Evolutionary conservation across 2,329 filamentous ascomycete genomes (phyloP), one percentile per base, ranked within the genome.

Genomic region (Corniculantispora saksenae): DNA sequence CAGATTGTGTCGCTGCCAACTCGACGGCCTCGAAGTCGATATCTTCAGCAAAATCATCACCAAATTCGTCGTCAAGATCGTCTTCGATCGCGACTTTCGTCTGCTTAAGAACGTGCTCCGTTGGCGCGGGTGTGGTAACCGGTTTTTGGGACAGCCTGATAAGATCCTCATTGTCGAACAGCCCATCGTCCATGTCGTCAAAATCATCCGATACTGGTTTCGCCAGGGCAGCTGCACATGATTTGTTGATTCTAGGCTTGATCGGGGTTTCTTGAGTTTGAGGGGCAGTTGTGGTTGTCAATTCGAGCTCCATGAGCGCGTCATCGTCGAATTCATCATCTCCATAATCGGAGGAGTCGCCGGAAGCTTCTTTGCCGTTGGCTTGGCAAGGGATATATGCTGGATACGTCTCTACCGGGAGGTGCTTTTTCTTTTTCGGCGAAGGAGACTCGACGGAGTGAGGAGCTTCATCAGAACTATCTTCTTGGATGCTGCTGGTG

Each of bases 21-120:
- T 93, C 90, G 69, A 88, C 89, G 67, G 90, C 88, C 71, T 94
- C 92, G 72, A 92, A 91, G 76, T 97, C 93, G 76, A 88, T 83
- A 70, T 87, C 93, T 78, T 93, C 91, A 65, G 86, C 90, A 69
- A 85, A 88, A 58, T 74, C 75, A 40, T 77, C 76, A 25, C 75
- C 74, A 70, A 80, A 74, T 29, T 79, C 77, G 63, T 78, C 73
- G 60, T 73, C 70, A 13, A 58, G 45, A 29, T 64, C 32, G 38
- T 38, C 27, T n/a, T n/a, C 25, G 7, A 29, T 19, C 13, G 8
- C 17, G 8, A 43, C 38, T 23, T 54, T 13, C 13, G 29, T 51
- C 6, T 50, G 27, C 2, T 23, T 27, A 55, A 67, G 64, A 62
- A 71, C 67, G 35, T 65, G 19, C 35, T 58, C 64, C 21, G 50